Conservation (phyloP, 2,329 filamentous ascomycete species). For the Nothophaeocryptopus gaeumannii region DNA sequence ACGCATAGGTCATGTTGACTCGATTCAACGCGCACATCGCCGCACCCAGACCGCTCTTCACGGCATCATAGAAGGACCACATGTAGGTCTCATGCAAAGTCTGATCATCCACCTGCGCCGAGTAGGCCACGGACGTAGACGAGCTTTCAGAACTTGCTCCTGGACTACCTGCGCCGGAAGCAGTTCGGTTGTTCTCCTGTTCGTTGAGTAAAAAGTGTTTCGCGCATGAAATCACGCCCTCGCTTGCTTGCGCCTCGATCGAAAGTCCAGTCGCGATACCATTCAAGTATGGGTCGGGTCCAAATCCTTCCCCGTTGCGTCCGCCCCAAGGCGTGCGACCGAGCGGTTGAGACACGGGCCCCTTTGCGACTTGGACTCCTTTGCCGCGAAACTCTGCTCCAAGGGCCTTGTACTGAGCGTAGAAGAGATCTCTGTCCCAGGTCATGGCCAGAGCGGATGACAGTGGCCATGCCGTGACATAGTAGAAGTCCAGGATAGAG, state of each 20-base stretch:
- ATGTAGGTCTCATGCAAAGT: conserved; percentile 1
- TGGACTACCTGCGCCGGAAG: no score
- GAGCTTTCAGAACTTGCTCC: no score
- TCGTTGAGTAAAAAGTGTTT: neutral
- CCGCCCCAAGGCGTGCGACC: conserved; percentile 8
- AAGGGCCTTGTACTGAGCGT: conserved; percentile 15
- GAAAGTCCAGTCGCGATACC: conserved; percentile 48
- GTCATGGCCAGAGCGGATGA: conserved; percentile 18
- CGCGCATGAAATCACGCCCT: conserved; percentile 7
- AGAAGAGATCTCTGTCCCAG: conserved; percentile 15
- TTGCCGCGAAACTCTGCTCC: conserved; percentile 16
- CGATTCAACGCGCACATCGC: conserved; percentile 1
- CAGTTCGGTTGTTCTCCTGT: neutral
- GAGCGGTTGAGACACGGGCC: conserved; percentile 1
- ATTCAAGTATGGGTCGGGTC: conserved; percentile 62
- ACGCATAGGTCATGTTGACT: neutral
- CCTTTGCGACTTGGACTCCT: conserved; percentile 18
- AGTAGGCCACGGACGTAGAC: no score
- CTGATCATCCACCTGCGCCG: neutral
- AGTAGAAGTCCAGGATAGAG: neutral
- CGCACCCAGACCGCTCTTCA: neutral
- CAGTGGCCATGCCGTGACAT: neutral
- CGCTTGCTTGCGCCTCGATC: conserved; percentile 51
- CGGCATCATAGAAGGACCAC: neutral
- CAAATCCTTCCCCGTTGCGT: conserved; percentile 56